Evolutionary conservation across 139 green algal genomes (phyloP), one percentile per base, ranked within the genome.

Genomic region (Zygnema circumcarinatum): DNA sequence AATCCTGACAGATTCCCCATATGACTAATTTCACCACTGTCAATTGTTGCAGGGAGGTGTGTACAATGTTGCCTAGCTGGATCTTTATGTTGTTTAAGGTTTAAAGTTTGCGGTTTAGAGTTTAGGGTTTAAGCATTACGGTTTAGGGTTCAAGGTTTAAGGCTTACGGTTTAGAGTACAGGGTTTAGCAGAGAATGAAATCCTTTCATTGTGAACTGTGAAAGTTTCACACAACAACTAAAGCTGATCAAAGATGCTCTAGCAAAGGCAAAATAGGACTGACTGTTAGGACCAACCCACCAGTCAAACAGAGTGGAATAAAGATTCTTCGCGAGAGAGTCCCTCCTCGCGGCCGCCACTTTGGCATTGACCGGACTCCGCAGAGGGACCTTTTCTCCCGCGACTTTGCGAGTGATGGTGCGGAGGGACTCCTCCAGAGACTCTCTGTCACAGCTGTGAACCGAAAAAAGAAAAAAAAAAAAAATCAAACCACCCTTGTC

Each of bases 361-460:
- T n/a, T n/a, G n/a, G 31, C 92, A 72, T 25, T 25, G 56, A 72
- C 56, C 16, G 69, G 69, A 11, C 33, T 35, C 33, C 25, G 31
- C n/a, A 89, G 86, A 20, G 96, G 97, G 72, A 92, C 96, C 33
- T 96, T 93, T 81, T 98, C 98, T 21, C 53, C 74, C 92, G 92
- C 96, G 68, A 98, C 97, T 1, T 88, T 87, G 33, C 95, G 98
- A 38, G 96, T 91, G 42, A 97, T 93, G 0, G 95, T 98, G 81
- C 97, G 92, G 7, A 99, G 94, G n/a, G 96, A 95, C 67, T 96
- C 93, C 11, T 88, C 79, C 87, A 99, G 94, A 22, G 39, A 33
- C 1, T 25, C 25, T 38, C 31, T 47, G 31, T 78, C 29, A 35
- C 42, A 79, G 56, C 79, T 86, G 52, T 11, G 33, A 0, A 1